Conservation (phyloP, 306 rosid genomes). For the Psophocarpus tetragonolobus region DNA sequence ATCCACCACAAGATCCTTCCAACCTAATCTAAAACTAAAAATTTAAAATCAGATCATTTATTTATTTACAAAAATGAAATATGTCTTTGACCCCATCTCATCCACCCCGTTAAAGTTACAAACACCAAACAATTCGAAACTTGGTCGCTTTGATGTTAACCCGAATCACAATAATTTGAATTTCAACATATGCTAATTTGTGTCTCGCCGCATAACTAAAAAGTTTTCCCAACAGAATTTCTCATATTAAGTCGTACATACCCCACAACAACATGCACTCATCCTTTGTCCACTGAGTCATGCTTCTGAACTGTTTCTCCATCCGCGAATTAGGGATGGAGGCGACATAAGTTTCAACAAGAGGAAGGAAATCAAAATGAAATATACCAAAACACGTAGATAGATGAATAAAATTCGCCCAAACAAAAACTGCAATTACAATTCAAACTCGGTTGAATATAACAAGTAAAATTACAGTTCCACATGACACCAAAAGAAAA, state of each 20-base stretch:
- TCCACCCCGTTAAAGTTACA: not conserved
- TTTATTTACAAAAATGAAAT: not conserved
- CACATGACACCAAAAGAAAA: conserved; percentile 1
- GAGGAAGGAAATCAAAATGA: not conserved
- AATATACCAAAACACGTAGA: too few relatives aligned
- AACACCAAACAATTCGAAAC: not conserved
- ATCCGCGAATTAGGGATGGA: not conserved
- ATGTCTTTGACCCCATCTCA: not conserved
- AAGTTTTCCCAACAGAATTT: not conserved
- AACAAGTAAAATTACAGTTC: not conserved
- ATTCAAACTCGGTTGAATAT: conserved; percentile 7
- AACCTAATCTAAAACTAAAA: not conserved
- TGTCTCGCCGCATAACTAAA: not conserved
- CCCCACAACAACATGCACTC: not conserved
- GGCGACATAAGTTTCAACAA: not conserved
- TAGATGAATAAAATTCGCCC: not conserved
- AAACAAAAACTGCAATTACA: not conserved
- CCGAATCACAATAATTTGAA: not conserved
- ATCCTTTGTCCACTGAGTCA: not conserved
- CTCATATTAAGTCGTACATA: not conserved
- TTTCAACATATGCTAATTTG: not conserved
- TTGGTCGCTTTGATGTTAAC: not conserved
- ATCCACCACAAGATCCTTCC: too few relatives aligned
- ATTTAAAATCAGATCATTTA: not conserved
- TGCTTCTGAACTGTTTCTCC: not conserved